phyloP scores from a whole-genome alignment of 495 filamentous ascomycete genomes.

The Cenococcum geophilum region DNA sequence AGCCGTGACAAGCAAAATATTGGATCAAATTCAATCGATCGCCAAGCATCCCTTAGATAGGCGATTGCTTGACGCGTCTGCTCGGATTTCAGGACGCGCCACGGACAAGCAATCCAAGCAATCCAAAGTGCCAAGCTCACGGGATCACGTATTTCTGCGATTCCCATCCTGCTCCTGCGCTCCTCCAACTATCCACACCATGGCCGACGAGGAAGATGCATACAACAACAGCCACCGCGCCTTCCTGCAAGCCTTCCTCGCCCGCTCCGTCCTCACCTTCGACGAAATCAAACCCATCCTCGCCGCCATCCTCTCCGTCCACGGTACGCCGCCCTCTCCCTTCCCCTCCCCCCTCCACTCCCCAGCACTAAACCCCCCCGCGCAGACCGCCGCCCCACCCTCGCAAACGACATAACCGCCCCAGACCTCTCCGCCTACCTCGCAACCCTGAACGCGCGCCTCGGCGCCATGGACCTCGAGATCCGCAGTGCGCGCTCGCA shows the following conservation, averaged over 20 bases:
- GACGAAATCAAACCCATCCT: conserved; percentile 65
- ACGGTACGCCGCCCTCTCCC: conserved; percentile 36
- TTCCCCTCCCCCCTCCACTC: background rate
- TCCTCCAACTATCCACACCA: too few relatives aligned
- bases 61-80: too few relatives aligned
- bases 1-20: too few relatives aligned
- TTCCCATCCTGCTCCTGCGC: too few relatives aligned
- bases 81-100: too few relatives aligned
- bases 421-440: conserved; percentile 65
- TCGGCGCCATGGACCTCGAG: conserved; percentile 79
- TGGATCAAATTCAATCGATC: too few relatives aligned
- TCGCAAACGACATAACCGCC: conserved; percentile 56
- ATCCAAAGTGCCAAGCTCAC: too few relatives aligned
- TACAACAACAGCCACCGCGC: conserved; percentile 71
- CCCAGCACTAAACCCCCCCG: background rate
- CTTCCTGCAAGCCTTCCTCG: conserved; percentile 89
- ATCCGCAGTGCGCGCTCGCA: conserved; percentile 20
- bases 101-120: too few relatives aligned
- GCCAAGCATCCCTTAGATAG: too few relatives aligned
- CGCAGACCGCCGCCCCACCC: conserved; percentile 41
- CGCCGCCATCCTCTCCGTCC: conserved; percentile 62
- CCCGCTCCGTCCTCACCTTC: conserved; percentile 67
- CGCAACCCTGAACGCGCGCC: conserved; percentile 57
- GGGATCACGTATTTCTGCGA: too few relatives aligned
- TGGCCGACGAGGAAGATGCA: conserved; percentile 6